Percentiles rank a stretch among this genome's conserved stretches.
Conservation (phyloP, 1,284 basidiomycete genomes). For the Mrakiaceae sp. region DNA sequence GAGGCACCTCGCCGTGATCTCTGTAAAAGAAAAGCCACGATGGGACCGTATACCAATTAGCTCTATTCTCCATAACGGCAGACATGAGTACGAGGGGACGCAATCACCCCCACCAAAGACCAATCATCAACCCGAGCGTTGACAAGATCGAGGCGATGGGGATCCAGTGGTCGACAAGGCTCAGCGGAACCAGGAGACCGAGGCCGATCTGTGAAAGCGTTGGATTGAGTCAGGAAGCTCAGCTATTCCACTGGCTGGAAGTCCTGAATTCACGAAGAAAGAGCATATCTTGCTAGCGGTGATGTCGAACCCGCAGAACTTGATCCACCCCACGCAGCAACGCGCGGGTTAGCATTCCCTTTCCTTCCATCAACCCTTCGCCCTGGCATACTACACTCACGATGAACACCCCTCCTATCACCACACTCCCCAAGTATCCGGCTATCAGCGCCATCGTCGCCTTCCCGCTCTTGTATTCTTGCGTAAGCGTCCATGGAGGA, state of each 20-base stretch:
- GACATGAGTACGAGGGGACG: no score
- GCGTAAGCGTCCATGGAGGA: slow-evolving; percentile 12
- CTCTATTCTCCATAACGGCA: no score
- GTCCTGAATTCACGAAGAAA: slow-evolving; percentile 21
- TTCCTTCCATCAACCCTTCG: no score
- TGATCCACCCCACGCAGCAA: neutral
- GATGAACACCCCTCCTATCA: slow-evolving; percentile 32
- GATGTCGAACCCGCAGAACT: slow-evolving; percentile 25
- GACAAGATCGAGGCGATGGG: neutral
- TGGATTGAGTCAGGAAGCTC: no score
- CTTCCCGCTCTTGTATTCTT: slow-evolving; percentile 17
- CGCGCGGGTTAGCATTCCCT: no score
- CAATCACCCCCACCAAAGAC: slow-evolving; percentile 31
- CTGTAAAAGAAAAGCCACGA: no score
- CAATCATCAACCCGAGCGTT: slow-evolving; percentile 31
- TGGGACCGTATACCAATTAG: no score
- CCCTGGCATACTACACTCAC: slow-evolving; percentile 23
- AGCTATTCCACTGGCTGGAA: no score
- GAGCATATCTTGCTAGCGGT: slow-evolving; percentile 33
- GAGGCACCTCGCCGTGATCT: slow-evolving; percentile 31
- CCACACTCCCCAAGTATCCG: slow-evolving; percentile 31
- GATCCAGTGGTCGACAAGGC: slow-evolving; percentile 31
- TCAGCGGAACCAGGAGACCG: slow-evolving; percentile 29
- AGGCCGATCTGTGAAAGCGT: slow-evolving; percentile 24
- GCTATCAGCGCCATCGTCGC: slow-evolving; percentile 27